A percentile compares a stretch with the other conserved stretches of the same genome.
These are phyloP conservation scores for Symbiodinium pilosum DNA, from an alignment of 73 alveolate species.

Conservation along the genomic window DNA sequence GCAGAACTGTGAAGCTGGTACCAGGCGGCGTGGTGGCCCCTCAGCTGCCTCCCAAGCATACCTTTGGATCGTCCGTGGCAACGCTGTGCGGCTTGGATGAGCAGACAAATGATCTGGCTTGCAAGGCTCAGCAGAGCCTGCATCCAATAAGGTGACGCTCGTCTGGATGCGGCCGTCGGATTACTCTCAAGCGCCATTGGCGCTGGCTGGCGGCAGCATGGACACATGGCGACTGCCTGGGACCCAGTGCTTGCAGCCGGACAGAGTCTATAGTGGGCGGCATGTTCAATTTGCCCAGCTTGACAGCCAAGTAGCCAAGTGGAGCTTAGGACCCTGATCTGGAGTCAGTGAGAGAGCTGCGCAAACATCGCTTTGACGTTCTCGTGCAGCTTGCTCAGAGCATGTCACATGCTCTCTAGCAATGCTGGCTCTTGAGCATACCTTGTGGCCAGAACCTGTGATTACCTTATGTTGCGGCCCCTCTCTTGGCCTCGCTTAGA, in stretches of 20 bases:
- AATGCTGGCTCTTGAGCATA: too few species aligned
- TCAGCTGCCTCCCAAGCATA: background rate
- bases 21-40: constrained; percentile 69
- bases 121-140: too few species aligned
- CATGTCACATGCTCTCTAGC: background rate
- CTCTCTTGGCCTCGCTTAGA: too few species aligned
- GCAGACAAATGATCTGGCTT: too few species aligned
- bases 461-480: too few species aligned
- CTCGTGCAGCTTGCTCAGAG: constrained; percentile 41
- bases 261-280: background rate
- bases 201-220: constrained; percentile 79
- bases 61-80: background rate
- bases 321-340: constrained; percentile 50
- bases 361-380: constrained; percentile 38
- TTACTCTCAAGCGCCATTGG: constrained; percentile 41
- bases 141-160: constrained; percentile 29
- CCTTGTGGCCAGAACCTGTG: too few species aligned
- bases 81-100: constrained; percentile 42
- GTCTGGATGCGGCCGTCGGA: constrained; percentile 24
- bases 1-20: background rate
- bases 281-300: background rate
- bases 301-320: too few species aligned
- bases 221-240: constrained; percentile 6
- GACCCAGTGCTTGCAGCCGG: background rate
- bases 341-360: background rate